phyloP scores from a whole-genome alignment of 176 grass and related monocot genomes.

The Lolium multiflorum region DNA sequence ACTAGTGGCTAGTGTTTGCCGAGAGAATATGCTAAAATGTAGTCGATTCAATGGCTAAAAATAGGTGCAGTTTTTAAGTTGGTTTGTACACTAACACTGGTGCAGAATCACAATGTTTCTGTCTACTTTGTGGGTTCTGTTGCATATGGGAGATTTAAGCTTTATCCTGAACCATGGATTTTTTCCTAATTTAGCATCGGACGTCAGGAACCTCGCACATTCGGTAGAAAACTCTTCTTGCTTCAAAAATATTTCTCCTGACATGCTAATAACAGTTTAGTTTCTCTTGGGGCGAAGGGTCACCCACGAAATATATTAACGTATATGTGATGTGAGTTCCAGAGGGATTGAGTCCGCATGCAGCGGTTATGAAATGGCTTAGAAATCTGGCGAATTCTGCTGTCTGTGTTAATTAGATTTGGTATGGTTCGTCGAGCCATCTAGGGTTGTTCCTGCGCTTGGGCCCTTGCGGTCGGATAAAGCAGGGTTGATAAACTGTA shows the following conservation, averaged over 20 bases:
- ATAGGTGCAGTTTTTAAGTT: neutral
- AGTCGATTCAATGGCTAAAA: slow-evolving; percentile 10
- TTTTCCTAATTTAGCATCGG: neutral
- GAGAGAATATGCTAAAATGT: neutral
- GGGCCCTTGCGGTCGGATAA: neutral
- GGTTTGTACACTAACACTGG: neutral
- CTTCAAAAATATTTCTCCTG: neutral
- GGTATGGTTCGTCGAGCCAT: neutral
- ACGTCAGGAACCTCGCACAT: neutral
- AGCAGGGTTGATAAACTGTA: neutral
- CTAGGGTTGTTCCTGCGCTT: neutral
- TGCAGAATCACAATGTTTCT: neutral
- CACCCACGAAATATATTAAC: neutral
- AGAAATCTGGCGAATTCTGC: no score
- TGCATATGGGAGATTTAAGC: neutral
- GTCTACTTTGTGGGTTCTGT: neutral
- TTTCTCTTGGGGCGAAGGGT: slow-evolving; percentile 27
- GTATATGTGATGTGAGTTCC: no score
- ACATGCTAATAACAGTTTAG: neutral
- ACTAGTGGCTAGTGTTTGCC: neutral
- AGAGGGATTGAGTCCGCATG: no score
- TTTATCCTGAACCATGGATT: neutral
- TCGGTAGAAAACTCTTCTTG: slow-evolving; percentile 5
- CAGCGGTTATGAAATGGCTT: neutral
- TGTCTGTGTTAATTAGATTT: no score